A percentile compares a stretch with the other conserved stretches of the same genome.
These are phyloP conservation scores for Chaetoscypha palmicola DNA, from an alignment of 2,329 filamentous ascomycete genomes.

Conservation along the genomic window DNA sequence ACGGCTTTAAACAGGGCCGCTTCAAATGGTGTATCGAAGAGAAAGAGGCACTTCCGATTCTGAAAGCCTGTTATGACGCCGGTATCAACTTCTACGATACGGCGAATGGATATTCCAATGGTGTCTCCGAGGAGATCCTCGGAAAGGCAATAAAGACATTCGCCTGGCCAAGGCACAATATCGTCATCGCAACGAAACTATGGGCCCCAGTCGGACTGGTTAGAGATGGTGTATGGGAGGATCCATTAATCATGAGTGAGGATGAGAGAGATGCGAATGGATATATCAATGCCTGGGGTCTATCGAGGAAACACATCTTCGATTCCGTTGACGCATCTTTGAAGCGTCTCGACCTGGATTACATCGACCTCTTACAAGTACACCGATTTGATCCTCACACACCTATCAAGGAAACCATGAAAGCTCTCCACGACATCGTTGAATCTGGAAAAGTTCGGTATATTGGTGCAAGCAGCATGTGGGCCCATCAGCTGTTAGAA, in stretches of 20 bases:
- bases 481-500: constrained; percentile 39
- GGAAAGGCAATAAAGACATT: constrained; percentile 55
- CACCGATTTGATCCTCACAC: constrained; percentile 47
- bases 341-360: constrained; percentile 44
- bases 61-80: constrained; percentile 56
- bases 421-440: constrained; percentile 50
- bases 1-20: neutral
- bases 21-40: neutral
- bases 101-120: constrained; percentile 51
- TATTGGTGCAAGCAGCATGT: constrained; percentile 42
- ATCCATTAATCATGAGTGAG: no score
- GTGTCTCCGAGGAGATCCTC: constrained; percentile 45
- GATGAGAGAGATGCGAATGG: no score
- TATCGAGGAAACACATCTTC: constrained; percentile 58
- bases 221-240: no score
- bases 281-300: constrained; percentile 38
- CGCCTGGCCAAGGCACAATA: constrained; percentile 47
- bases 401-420: constrained; percentile 51
- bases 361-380: constrained; percentile 55
- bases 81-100: constrained; percentile 55
- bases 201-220: no score
- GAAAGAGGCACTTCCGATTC: constrained; percentile 50
- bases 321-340: constrained; percentile 57
- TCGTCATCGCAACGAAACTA: constrained; percentile 51
- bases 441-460: constrained; percentile 49